Evolutionary conservation across 352 stramenopile genomes (phyloP), one percentile per base, ranked within the genome.

Genomic region (Globisporangium iwayamae): DNA sequence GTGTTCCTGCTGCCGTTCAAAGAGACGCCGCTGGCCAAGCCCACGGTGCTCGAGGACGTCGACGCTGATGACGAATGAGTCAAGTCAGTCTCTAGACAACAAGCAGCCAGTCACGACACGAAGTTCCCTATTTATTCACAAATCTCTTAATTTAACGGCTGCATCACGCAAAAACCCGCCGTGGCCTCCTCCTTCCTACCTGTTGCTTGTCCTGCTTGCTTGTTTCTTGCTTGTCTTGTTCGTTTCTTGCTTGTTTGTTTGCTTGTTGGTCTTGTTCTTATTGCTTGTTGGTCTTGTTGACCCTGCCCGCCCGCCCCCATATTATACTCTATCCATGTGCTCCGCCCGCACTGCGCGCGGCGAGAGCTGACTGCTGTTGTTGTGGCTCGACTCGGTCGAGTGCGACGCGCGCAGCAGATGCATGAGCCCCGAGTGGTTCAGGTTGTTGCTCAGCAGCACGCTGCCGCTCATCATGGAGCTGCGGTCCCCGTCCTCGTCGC

Each of bases 261-360:
- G 25, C 32, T 41, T 43, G 41, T 38, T 45, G 18, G 7, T 43
- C 45, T 64, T 48, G 10, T 25, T 57, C 25, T 47, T 47, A 25
- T 16, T 18, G 57, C 32, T 57, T 34, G 58, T 53, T 52, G 0
- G 48, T 34, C 22, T 53, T 43, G 39, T 51, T 55, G 46, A 28
- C 25, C 25, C 28, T 39, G 46, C 6, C 38, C 14, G 11, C 47
- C 22, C 5, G 22, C n/a, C 4, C 20, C 38, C 57, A 69, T 64
- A 66, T 74, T 75, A 91, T 76, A 86, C 71, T 84, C 83, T 74
- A 81, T 87, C 70, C 79, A 92, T 92, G 36, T 76, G 65, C 66
- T 91, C 80, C 18, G 79, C 75, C 32, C 70, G 69, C 14, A 71
- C 64, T 4, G 81, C 73, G 56, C 69, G 61, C 11, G 73, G 71